Percentiles rank a stretch among this genome's conserved stretches.
These are phyloP conservation scores for Paraconiothyrium sp. DNA, from an alignment of 2,329 filamentous ascomycete species.

Conservation along the genomic window DNA sequence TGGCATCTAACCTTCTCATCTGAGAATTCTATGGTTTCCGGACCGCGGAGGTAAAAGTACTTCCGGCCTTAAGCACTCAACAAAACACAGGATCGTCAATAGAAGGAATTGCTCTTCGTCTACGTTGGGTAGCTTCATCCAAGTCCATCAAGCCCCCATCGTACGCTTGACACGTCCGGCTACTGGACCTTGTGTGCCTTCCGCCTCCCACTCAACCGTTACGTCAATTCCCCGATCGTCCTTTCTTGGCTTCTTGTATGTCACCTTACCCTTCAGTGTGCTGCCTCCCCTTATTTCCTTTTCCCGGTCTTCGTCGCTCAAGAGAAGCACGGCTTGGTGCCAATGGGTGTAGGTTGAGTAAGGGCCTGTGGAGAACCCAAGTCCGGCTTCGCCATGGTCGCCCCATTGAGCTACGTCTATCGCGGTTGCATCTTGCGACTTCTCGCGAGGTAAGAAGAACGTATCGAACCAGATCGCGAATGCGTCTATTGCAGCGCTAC, in stretches of 20 bases:
- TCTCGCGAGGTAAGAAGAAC: constrained; percentile 75
- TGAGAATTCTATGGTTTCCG: neutral
- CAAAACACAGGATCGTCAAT: neutral
- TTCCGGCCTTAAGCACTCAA: neutral
- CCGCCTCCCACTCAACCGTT: constrained; percentile 49
- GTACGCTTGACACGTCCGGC: constrained; percentile 44
- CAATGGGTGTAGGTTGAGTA: constrained; percentile 83
- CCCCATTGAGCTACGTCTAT: constrained; percentile 71
- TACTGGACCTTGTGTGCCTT: constrained; percentile 38
- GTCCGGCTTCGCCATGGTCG: constrained; percentile 63
- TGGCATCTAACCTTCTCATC: neutral
- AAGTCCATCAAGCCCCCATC: constrained; percentile 32
- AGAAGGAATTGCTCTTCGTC: neutral
- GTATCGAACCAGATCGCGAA: constrained; percentile 95
- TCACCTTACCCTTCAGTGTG: constrained; percentile 71
- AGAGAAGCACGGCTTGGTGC: constrained; percentile 82
- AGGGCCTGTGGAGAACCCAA: constrained; percentile 91
- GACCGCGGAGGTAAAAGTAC: neutral
- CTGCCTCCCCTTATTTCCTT: constrained; percentile 62
- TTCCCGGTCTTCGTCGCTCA: constrained; percentile 66
- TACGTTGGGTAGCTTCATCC: neutral
- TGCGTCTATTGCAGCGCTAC: constrained; percentile 79
- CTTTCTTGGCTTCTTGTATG: constrained; percentile 70
- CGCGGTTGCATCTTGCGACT: constrained; percentile 34
- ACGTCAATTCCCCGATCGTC: constrained; percentile 54